Conservation (phyloP, 345 rosid genomes). For the Boechera retrofracta region DNA sequence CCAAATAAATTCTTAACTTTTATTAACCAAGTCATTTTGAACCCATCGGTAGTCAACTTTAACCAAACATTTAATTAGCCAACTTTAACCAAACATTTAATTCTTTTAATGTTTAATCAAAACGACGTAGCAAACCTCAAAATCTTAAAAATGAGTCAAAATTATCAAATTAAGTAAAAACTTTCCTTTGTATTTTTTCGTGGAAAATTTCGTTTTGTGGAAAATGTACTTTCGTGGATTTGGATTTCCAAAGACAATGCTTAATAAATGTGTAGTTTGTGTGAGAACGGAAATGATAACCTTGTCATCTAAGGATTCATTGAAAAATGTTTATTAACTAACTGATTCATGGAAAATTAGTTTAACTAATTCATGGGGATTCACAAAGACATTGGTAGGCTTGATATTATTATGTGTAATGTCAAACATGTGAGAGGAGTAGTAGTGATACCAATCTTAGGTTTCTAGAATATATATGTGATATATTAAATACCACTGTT, state of each 20-base stretch:
- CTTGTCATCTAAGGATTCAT: not conserved
- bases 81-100: too few relatives aligned
- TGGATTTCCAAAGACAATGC: not conserved
- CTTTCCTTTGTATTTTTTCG: not conserved
- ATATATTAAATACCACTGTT: not conserved
- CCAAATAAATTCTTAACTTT: too few relatives aligned
- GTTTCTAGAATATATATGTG: not conserved
- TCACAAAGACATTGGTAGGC: not conserved
- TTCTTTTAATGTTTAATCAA: too few relatives aligned
- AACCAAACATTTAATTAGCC: too few relatives aligned
- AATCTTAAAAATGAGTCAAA: too few relatives aligned
- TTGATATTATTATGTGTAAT: not conserved
- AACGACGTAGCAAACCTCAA: too few relatives aligned
- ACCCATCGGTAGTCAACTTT: too few relatives aligned
- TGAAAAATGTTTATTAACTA: not conserved
- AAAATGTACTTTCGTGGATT: conserved; percentile 6
- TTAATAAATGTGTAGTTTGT: not conserved
- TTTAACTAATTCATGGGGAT: conserved; percentile 4
- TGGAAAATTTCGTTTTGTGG: not conserved
- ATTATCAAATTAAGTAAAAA: too few relatives aligned
- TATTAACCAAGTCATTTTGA: too few relatives aligned
- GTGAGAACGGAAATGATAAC: not conserved
- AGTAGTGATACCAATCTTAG: not conserved
- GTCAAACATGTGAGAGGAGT: not conserved
- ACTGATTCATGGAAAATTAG: not conserved